These are phyloP conservation scores for Telopea speciosissima DNA, from an alignment of 177 flowering plant genomes.

Conservation along the genomic window DNA sequence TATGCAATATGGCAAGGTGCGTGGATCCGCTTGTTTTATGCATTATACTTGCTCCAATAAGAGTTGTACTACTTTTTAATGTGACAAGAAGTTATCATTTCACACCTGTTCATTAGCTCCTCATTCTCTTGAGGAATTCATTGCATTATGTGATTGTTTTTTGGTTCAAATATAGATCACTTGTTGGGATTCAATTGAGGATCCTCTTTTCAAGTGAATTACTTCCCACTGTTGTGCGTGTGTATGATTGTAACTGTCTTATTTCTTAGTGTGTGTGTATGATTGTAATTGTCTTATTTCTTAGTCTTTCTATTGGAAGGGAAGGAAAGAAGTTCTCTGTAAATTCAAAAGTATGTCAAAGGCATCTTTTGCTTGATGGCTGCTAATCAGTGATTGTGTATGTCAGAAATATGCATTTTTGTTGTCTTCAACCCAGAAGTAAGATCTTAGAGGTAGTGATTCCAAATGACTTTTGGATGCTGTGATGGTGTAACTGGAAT, in stretches of 20 bases:
- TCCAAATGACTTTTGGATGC: neutral
- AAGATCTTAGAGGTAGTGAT: neutral
- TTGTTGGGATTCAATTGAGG: neutral
- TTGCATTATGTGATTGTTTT: neutral
- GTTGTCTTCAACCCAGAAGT: neutral
- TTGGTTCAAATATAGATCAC: neutral
- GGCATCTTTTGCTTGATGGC: neutral
- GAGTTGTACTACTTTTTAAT: neutral
- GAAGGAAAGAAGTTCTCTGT: too few relatives aligned
- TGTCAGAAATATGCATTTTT: neutral
- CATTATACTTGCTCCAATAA: conserved; percentile 5
- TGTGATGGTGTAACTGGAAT: neutral
- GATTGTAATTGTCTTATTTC: too few relatives aligned
- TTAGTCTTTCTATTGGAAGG: too few relatives aligned
- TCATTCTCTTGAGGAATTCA: too few relatives aligned
- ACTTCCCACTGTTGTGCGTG: neutral
- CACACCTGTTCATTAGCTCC: neutral
- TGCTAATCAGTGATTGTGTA: neutral
- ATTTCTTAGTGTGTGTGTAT: neutral
- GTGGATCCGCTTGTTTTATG: conserved; percentile 14
- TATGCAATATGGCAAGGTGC: conserved; percentile 86
- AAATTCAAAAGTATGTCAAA: neutral
- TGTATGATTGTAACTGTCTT: neutral
- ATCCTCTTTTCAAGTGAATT: neutral
- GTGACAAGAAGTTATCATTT: neutral